Base-by-base conservation (phyloP, 768 basidiomycete species). In the Cystobasidium onofrii region DNA sequence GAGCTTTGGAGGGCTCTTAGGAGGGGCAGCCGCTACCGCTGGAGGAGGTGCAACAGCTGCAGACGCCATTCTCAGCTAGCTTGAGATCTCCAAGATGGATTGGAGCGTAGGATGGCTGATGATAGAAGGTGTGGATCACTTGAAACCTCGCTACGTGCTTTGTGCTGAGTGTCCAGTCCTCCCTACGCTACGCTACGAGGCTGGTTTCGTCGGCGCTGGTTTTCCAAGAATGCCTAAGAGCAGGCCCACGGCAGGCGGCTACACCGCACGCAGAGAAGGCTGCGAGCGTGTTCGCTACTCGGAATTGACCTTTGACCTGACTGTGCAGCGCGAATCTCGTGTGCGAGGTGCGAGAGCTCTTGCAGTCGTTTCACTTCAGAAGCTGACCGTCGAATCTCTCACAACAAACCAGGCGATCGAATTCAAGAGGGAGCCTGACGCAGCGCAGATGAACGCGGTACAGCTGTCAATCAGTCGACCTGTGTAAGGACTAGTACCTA, bases 1-100 rank as follows among this genome's bases (percentile, higher is more conserved):
- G 69, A 71, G 27, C 41, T 60, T 71, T 9, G 66, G 66, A 10
- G 69, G 69, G 31, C 69, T 55, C 69, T 41, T 71, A 7, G 69
- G 36, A 27, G 54, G 52, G 25, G 25, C 29, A 27, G 57, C 29
- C 15, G 57, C 65, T 6, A 39, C 44, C 12, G 50, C 65, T 17
- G 9, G 46, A 13, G 25, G 57, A 27, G 57, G 57, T 60, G 57
- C 65, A 2, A 43, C 50, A 33, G 50, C 65, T 15, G 44, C 41
- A 25, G 50, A 36, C 3, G 65, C 65, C 25, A 43, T 50, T 36
- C 13, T 64, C 27, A 34, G 20, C 4, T 20, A 9, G 20, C 6
- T 63, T n/a, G 61, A 20, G 10, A n/a, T 7, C 25, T 54, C 39
- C 39, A 39, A 50, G 46, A 50, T 50, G 46, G 46, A 20, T 50